Evolutionary conservation across 2,329 filamentous ascomycete species (phyloP).

Genomic region (Pseudogymnoascus destructans): DNA sequence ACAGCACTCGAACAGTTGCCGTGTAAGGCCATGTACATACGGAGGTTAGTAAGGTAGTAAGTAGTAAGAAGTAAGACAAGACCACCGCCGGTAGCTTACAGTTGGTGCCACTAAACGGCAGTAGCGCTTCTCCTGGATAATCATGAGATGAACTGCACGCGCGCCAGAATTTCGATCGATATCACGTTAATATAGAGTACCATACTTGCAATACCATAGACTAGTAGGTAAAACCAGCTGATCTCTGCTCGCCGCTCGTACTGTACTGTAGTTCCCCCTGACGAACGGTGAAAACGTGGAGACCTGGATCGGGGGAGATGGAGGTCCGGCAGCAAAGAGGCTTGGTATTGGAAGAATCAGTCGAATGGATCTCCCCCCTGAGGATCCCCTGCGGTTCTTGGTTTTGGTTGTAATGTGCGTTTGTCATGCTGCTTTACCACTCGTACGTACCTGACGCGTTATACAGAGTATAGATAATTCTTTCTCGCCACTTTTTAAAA

Average conservation of each 20-base stretch:
- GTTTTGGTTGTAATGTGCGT: too few relatives aligned
- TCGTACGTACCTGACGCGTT: too few relatives aligned
- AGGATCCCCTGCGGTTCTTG: neutral
- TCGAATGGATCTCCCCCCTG: neutral
- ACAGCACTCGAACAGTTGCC: slow-evolving; percentile 6
- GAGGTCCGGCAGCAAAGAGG: neutral
- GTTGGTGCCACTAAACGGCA: neutral
- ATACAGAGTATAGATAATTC: too few relatives aligned
- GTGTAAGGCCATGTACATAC: neutral
- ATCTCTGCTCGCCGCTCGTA: neutral
- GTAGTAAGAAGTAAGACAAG: neutral
- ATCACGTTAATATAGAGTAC: neutral
- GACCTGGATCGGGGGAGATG: neutral
- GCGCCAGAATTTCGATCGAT: neutral
- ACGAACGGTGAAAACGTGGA: neutral
- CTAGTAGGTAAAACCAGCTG: neutral
- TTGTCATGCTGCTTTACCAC: too few relatives aligned
- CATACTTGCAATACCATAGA: neutral
- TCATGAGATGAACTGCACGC: neutral
- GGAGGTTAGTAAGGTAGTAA: neutral
- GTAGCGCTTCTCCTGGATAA: neutral
- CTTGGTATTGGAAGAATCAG: neutral
- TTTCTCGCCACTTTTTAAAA: too few relatives aligned
- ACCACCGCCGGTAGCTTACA: neutral
- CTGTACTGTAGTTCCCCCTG: neutral